Base-by-base conservation (phyloP, 2,329 filamentous ascomycete species). In the Microcyclosporella mali region DNA sequence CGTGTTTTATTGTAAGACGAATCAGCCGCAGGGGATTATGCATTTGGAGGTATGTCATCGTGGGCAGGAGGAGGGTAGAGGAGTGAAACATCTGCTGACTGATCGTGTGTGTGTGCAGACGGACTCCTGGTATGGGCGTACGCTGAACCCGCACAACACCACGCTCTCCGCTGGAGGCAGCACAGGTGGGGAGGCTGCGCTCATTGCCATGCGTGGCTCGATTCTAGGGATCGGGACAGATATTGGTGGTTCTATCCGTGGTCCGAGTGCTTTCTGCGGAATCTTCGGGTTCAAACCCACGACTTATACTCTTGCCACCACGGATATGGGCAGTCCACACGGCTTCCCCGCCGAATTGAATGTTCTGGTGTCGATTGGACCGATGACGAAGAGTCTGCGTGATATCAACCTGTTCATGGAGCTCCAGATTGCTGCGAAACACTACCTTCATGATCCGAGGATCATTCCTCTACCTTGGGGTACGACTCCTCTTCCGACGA, bases 191-290 rank as follows among this genome's bases (percentile, higher is more conserved):
- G 43, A 46, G 21, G 78, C 71, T 0, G 77, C 74, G 0, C 60
- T 82, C 8, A 55, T 82, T 17, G 74, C 73, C 4, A 72, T 82
- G 67, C 68, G 71, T 21, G 79, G 78, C 0, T 73, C 68, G 19
- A 68, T 78, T 40, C 55, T 83, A 2, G 81, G 81, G 0, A 67
- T 82, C 12, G 78, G 77, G 0, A 82, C 79, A 0, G 80, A 84
- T 60, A 70, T 82, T 35, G 73, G 70, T 1, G 72, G 73, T 2
- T 70, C 66, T 41, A 81, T 92, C 57, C 79, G 81, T 56, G 92
- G 95, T 60, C 89, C 85, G 63, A 85, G 94, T 43, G 89, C 94
- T 55, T 90, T 88, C 66, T 63, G 64, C 32, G 59, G 56, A 9
- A 55, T 61, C 35, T 59, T 52, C 25, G 58, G 58, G 12, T 56